phyloP scores from a whole-genome alignment of 805 yeast species.

The Cyberlindnera veronae region DNA sequence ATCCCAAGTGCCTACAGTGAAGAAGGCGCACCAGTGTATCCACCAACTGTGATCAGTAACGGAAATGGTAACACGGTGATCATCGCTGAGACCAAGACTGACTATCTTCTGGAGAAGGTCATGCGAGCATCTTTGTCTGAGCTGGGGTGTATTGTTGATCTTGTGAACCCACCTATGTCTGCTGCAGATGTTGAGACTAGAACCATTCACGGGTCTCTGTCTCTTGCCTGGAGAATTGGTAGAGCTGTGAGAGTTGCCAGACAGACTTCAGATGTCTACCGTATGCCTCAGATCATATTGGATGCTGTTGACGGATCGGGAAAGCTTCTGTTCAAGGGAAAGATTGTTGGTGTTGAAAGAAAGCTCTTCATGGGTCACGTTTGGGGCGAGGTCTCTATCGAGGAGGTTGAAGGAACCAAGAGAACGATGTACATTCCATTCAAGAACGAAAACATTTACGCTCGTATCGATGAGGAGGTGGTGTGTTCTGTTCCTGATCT shows the following conservation, averaged over 20 bases:
- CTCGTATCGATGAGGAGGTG: constrained; percentile 26
- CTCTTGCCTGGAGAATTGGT: constrained; percentile 46
- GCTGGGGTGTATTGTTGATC: constrained; percentile 39
- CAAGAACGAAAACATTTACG: constrained; percentile 43
- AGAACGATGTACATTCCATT: constrained; percentile 37
- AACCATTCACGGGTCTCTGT: constrained; percentile 32
- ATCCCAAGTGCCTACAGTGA: constrained; percentile 24
- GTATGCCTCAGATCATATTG: constrained; percentile 33
- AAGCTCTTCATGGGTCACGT: constrained; percentile 40
- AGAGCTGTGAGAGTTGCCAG: constrained; percentile 39
- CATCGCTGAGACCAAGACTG: constrained; percentile 32
- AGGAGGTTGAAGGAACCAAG: constrained; percentile 19
- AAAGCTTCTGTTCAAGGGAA: constrained; percentile 36
- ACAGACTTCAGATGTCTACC: constrained; percentile 34
- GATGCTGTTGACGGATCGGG: constrained; percentile 38
- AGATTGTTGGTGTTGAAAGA: constrained; percentile 41
- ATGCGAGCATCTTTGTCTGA: constrained; percentile 42
- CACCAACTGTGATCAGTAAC: constrained; percentile 31
- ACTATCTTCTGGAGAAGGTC: constrained; percentile 34
- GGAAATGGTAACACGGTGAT: constrained; percentile 41
- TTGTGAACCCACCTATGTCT: constrained; percentile 31
- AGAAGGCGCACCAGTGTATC: constrained; percentile 20
- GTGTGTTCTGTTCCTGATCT: constrained; percentile 43
- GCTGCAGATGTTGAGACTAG: constrained; percentile 26
- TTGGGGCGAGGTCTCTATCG: constrained; percentile 42